Evolutionary conservation across 2,329 filamentous ascomycete species (phyloP), one percentile per base, ranked within the genome.

Genomic region (Colletotrichum gloeosporioides): DNA sequence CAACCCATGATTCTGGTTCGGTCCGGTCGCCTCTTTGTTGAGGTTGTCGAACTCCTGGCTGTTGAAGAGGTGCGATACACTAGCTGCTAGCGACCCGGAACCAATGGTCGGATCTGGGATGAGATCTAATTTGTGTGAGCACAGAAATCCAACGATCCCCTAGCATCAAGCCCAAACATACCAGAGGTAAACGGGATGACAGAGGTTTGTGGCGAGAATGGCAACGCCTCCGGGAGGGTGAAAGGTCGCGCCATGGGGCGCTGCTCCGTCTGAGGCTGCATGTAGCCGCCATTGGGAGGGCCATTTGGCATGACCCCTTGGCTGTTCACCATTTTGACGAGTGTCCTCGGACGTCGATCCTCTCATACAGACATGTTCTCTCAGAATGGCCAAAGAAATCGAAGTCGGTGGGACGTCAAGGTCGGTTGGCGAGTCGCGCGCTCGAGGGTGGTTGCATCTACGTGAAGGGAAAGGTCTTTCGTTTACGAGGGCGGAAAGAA

Each of bases 181-280:
- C 95, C 92, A 79, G 94, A 91, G 83, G 94, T 92, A 84, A 96
- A 95, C 4, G 95, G 95, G 69, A 95, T 90, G 65, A 96, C 93
- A 5, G 94, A 95, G 65, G 93, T 95, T 82, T 96, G 93, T 29
- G 95, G 95, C 68, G 95, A 95, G 85, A 93, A 96, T n/a, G 94
- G 94, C 62, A 97, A 88, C 34, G 95, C 95, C 82, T 97, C 94
- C 73, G 93, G 90, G 15, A 97, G 90, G 5, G 90, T 90, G 81
- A 93, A 92, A 2, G 92, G 89, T 71, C 88, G 62, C 16, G 73
- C 70, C 73, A 69, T 73, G n/a, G 75, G 71, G 25, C 66, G 66
- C 55, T 78, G 77, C 10, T 74, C 67, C 62, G 65, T 29, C 55
- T 76, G 73, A 27, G 70, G 70, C 69, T 78, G 77, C 44, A 74